These are phyloP conservation scores for Gastrolobium villosum DNA, from an alignment of 306 rosid genomes.

Conservation along the genomic window DNA sequence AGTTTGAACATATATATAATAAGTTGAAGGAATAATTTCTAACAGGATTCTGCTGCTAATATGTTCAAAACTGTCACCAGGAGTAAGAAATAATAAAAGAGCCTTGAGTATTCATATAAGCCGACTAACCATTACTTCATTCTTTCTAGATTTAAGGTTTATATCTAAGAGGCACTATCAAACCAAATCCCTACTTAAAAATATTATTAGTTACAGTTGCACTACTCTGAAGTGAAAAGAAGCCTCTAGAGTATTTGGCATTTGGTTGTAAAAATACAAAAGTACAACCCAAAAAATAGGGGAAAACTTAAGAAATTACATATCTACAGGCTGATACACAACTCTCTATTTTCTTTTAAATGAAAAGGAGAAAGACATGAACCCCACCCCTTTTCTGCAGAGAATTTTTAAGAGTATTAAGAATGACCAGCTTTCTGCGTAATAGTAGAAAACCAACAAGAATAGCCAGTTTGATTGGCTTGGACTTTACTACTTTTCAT, in stretches of 20 bases:
- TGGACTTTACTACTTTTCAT: slow-evolving; percentile 58
- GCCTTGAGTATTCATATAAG: background rate
- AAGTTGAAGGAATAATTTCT: slow-evolving; percentile 32
- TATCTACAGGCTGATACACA: no score
- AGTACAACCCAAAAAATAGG: background rate
- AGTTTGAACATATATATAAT: slow-evolving; percentile 7
- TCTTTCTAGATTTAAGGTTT: slow-evolving; percentile 19
- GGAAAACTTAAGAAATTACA: no score
- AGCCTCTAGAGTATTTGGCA: slow-evolving; percentile 16
- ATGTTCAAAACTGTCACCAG: background rate
- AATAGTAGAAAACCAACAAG: slow-evolving; percentile 44
- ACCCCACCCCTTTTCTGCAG: slow-evolving; percentile 11
- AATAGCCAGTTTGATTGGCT: slow-evolving; percentile 47
- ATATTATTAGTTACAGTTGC: slow-evolving; percentile 31
- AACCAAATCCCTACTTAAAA: background rate
- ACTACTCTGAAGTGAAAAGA: slow-evolving; percentile 27
- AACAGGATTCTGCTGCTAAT: background rate
- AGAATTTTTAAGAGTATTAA: slow-evolving; percentile 17
- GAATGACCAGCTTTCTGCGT: slow-evolving; percentile 34
- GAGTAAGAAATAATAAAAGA: background rate
- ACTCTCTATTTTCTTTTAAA: no score
- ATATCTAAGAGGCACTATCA: slow-evolving; percentile 17
- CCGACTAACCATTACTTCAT: slow-evolving; percentile 29
- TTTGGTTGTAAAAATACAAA: slow-evolving; percentile 14
- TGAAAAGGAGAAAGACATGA: no score